These are phyloP conservation scores for Salvia splendens DNA, from an alignment of 257 asterid genomes.

Conservation along the genomic window DNA sequence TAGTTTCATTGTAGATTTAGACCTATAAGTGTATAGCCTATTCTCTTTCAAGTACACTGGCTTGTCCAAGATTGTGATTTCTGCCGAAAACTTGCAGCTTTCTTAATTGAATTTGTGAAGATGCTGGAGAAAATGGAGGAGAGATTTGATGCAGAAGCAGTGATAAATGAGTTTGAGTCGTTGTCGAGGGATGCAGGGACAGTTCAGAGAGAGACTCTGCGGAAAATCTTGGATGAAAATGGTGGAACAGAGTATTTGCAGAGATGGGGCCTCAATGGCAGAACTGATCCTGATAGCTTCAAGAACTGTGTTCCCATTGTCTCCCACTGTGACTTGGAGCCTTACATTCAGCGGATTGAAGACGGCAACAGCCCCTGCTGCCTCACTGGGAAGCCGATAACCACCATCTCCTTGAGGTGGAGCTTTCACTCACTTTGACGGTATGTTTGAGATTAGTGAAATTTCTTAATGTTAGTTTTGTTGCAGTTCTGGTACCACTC, in stretches of 20 bases:
- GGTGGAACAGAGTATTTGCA: slow-evolving; percentile 73
- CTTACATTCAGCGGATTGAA: slow-evolving; percentile 70
- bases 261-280: slow-evolving; percentile 72
- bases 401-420: slow-evolving; percentile 87
- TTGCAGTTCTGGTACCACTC: slow-evolving; percentile 95
- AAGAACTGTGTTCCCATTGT: slow-evolving; percentile 71
- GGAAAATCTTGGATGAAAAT: slow-evolving; percentile 75
- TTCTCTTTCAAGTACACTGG: not conserved
- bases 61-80: slow-evolving; percentile 17
- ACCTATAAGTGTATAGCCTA: not conserved
- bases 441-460: not conserved
- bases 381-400: slow-evolving; percentile 75
- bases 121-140: slow-evolving; percentile 68
- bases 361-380: slow-evolving; percentile 67
- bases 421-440: not conserved
- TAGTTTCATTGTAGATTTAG: not conserved
- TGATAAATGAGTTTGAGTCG: slow-evolving; percentile 69
- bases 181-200: slow-evolving; percentile 66
- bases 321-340: slow-evolving; percentile 73
- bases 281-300: slow-evolving; percentile 66
- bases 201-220: slow-evolving; percentile 72
- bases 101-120: slow-evolving; percentile 31
- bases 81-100: slow-evolving; percentile 18
- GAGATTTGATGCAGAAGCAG: slow-evolving; percentile 59
- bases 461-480: slow-evolving; percentile 27